Evolutionary conservation across 768 basidiomycete species (phyloP).

Genomic region (Auriscalpium vulgare): DNA sequence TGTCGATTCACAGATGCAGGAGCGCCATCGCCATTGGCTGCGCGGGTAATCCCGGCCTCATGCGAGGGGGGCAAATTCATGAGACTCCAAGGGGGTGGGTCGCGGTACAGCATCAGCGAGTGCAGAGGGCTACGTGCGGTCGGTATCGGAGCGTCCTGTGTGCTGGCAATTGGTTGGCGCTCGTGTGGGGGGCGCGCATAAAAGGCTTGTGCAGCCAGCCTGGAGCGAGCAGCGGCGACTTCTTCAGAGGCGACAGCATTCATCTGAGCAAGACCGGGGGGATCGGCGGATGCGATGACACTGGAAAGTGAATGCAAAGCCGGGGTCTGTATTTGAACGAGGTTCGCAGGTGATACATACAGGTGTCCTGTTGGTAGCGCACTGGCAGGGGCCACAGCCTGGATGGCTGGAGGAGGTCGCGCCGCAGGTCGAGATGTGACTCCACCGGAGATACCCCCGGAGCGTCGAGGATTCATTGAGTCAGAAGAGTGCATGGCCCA

Average conservation of each 20-base stretch:
- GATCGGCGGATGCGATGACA: too few species aligned
- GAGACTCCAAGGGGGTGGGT: constrained; percentile 12
- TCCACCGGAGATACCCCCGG: too few species aligned
- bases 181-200: neutral
- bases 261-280: neutral
- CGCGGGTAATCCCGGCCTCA: too few species aligned
- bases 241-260: neutral
- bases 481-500: too few species aligned
- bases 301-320: too few species aligned
- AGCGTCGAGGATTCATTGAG: too few species aligned
- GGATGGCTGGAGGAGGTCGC: too few species aligned
- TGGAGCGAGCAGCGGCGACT: neutral
- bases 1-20: neutral
- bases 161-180: neutral
- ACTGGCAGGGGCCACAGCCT: too few species aligned
- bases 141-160: neutral
- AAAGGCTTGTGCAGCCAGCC: neutral
- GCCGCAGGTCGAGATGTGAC: too few species aligned
- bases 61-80: neutral
- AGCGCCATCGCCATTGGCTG: neutral
- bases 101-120: constrained; percentile 13
- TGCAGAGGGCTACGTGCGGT: constrained; percentile 9
- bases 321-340: too few species aligned
- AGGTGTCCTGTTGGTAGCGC: too few species aligned
- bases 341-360: too few species aligned